phyloP scores from a whole-genome alignment of 306 rosid genomes.

The Elaeagnus macrophylla region DNA sequence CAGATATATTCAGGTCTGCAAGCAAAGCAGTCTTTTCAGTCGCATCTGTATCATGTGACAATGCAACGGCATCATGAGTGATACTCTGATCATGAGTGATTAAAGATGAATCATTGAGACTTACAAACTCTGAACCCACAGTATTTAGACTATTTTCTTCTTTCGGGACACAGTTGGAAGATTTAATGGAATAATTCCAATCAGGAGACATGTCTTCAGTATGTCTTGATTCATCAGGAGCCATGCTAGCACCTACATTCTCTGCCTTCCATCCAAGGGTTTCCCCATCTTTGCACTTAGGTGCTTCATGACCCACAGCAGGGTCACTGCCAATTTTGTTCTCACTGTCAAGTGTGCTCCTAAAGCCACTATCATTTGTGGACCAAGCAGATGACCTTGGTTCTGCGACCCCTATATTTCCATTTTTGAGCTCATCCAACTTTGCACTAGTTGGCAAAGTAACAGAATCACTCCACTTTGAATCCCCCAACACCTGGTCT shows the following conservation, averaged over 20 bases:
- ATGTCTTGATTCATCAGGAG: conserved; percentile 36
- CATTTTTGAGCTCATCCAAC: conserved; percentile 39
- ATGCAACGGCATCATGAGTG: conserved; percentile 30
- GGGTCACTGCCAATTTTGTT: conserved; percentile 33
- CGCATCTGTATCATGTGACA: conserved; percentile 27
- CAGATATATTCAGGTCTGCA: conserved; percentile 28
- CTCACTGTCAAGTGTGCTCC: conserved; percentile 34
- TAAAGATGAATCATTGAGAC: conserved; percentile 26
- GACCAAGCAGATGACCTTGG: conserved; percentile 42
- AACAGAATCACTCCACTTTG: conserved; percentile 38
- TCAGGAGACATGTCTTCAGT: conserved; percentile 79
- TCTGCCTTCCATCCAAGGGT: conserved; percentile 39
- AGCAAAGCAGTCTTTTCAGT: conserved; percentile 26
- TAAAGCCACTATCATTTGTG: conserved; percentile 31
- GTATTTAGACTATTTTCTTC: conserved; percentile 34
- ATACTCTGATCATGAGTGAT: conserved; percentile 33
- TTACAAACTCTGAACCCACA: conserved; percentile 29
- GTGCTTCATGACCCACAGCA: conserved; percentile 19
- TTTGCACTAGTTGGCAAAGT: conserved; percentile 33
- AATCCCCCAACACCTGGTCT: conserved; percentile 40
- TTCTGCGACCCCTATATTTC: conserved; percentile 33
- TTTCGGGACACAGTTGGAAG: conserved; percentile 41
- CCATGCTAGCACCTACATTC: conserved; percentile 28
- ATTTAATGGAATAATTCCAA: conserved; percentile 57
- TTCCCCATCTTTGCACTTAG: conserved; percentile 48